Evolutionary conservation across 1,284 basidiomycete genomes (phyloP).

Genomic region (Agaricales sp.): DNA sequence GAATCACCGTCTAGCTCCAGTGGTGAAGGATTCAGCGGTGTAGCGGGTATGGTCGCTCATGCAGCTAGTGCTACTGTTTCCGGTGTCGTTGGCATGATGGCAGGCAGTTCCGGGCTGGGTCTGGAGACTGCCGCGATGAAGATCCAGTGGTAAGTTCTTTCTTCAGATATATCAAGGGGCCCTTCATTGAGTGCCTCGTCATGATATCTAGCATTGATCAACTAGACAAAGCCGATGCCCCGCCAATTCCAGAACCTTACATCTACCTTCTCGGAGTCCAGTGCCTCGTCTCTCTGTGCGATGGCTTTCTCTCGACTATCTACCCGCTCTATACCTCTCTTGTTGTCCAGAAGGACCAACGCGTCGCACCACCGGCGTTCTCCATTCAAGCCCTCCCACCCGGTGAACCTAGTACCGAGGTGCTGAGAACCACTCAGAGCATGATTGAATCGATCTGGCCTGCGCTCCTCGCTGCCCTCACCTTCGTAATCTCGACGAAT

Average conservation of each 20-base stretch:
- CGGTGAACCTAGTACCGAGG: slow-evolving; percentile 43
- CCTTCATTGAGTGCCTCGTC: not conserved
- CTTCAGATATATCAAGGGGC: no score
- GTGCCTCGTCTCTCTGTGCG: slow-evolving; percentile 79
- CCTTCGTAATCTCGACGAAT: slow-evolving; percentile 84
- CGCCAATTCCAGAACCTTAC: slow-evolving; percentile 86
- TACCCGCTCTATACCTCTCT: slow-evolving; percentile 62
- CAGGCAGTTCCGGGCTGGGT: slow-evolving; percentile 50
- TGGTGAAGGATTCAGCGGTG: slow-evolving; percentile 57
- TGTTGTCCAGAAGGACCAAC: slow-evolving; percentile 53
- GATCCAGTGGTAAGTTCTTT: slow-evolving; percentile 59
- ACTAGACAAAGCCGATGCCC: slow-evolving; percentile 92
- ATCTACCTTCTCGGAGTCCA: slow-evolving; percentile 88
- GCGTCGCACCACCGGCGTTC: slow-evolving; percentile 65
- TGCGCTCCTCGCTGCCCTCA: slow-evolving; percentile 79
- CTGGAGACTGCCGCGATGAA: slow-evolving; percentile 70
- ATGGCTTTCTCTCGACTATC: slow-evolving; percentile 73
- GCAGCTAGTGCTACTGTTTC: slow-evolving; percentile 75
- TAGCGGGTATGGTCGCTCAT: slow-evolving; percentile 76
- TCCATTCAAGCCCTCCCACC: slow-evolving; percentile 50
- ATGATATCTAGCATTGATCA: slow-evolving; percentile 98
- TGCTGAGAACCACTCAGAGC: slow-evolving; percentile 51
- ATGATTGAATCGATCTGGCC: slow-evolving; percentile 89
- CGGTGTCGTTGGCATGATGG: slow-evolving; percentile 65
- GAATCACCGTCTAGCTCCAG: slow-evolving; percentile 21